Percentiles rank a stretch among this genome's conserved stretches.
Conservation (phyloP, 345 rosid species). For the Durio zibethinus region DNA sequence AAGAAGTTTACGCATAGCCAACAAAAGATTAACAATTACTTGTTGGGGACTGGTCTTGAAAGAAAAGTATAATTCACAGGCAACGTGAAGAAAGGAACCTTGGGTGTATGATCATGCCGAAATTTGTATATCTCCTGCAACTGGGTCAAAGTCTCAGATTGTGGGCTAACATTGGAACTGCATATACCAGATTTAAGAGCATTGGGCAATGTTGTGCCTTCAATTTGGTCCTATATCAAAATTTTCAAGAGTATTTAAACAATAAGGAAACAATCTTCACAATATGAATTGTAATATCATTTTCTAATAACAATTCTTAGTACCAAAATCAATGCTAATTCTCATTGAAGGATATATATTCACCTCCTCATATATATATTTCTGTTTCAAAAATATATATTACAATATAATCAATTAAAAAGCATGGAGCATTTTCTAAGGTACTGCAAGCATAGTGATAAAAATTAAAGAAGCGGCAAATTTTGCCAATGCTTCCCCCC, state of each 20-base stretch:
- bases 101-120: slow-evolving; percentile 8
- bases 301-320: neutral
- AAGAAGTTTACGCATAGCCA: neutral
- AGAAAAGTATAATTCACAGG: neutral
- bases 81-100: neutral
- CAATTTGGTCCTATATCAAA: slow-evolving; percentile 14
- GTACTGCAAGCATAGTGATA: neutral
- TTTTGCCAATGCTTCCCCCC: neutral
- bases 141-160: slow-evolving; percentile 5
- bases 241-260: neutral
- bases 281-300: neutral
- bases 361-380: neutral
- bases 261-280: neutral
- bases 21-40: neutral
- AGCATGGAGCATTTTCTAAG: neutral
- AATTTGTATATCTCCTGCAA: slow-evolving; percentile 5
- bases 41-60: neutral
- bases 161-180: neutral
- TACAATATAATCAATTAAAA: neutral
- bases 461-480: neutral
- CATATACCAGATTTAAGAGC: slow-evolving; percentile 7
- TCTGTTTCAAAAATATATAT: neutral
- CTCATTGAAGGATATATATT: neutral
- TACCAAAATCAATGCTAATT: neutral
- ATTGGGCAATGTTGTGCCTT: neutral